A percentile compares a stretch with the other conserved stretches of the same genome.
These are phyloP conservation scores for Mycena vitilis DNA, from an alignment of 768 basidiomycete species.

Conservation along the genomic window DNA sequence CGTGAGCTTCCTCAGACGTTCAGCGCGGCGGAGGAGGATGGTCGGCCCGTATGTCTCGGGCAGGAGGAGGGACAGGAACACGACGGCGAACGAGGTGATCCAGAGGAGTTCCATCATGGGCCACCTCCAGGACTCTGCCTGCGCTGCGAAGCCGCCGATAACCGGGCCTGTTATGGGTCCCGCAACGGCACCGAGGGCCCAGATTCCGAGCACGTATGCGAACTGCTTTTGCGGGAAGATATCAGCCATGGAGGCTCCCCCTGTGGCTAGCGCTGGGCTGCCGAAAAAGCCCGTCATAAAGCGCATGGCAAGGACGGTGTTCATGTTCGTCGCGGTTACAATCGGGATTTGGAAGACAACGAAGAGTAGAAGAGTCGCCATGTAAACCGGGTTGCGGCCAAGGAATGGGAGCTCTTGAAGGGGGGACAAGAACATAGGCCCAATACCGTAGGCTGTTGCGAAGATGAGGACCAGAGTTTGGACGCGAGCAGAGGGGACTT, in stretches of 20 bases:
- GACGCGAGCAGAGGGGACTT: constrained; percentile 7
- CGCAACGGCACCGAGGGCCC: constrained; percentile 36
- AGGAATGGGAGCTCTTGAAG: constrained; percentile 24
- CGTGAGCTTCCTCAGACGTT: constrained; percentile 44
- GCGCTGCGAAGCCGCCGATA: constrained; percentile 25
- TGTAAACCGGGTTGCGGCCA: constrained; percentile 27
- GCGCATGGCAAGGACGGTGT: constrained; percentile 45
- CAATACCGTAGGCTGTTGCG: constrained; percentile 34
- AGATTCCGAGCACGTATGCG: constrained; percentile 22
- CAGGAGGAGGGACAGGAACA: constrained; percentile 42
- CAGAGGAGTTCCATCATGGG: constrained; percentile 29
- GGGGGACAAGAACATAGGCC: constrained; percentile 44
- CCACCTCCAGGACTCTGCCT: constrained; percentile 22
- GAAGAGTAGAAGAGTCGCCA: constrained; percentile 42
- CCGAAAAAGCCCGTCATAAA: constrained; percentile 49
- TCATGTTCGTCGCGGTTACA: constrained; percentile 44
- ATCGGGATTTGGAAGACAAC: constrained; percentile 49
- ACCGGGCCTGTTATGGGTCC: constrained; percentile 26
- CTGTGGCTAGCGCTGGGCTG: constrained; percentile 48
- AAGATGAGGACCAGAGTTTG: not conserved
- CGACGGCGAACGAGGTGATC: constrained; percentile 31
- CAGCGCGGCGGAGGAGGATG: constrained; percentile 46
- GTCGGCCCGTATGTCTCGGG: constrained; percentile 45
- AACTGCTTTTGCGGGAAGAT: constrained; percentile 21
- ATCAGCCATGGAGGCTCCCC: constrained; percentile 31